These are phyloP conservation scores for Mariannaea elegans DNA, from an alignment of 2,329 filamentous ascomycete species.

Conservation along the genomic window DNA sequence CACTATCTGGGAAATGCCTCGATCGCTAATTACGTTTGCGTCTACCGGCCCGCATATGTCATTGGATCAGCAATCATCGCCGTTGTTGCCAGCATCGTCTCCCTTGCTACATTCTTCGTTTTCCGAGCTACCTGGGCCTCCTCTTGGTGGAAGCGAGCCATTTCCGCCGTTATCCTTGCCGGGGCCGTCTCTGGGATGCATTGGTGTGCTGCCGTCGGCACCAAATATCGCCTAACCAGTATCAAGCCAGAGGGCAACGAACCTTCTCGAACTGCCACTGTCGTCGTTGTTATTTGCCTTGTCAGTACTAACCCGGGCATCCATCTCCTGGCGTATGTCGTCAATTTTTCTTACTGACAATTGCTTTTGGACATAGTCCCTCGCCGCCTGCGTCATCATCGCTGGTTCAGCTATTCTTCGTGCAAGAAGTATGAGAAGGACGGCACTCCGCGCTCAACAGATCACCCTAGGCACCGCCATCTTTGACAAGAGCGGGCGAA, in stretches of 20 bases:
- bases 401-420: slow-evolving; percentile 63
- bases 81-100: slow-evolving; percentile 73
- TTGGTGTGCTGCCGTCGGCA: slow-evolving; percentile 80
- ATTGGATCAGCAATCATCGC: slow-evolving; percentile 77
- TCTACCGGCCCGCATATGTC: slow-evolving; percentile 68
- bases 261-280: slow-evolving; percentile 69
- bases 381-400: slow-evolving; percentile 69
- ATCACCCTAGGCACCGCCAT: slow-evolving; percentile 68
- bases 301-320: slow-evolving; percentile 53
- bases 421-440: slow-evolving; percentile 60
- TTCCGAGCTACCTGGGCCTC: slow-evolving; percentile 80
- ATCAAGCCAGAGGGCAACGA: slow-evolving; percentile 46
- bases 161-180: slow-evolving; percentile 74
- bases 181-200: slow-evolving; percentile 87
- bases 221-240: slow-evolving; percentile 67
- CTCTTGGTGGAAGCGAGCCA: slow-evolving; percentile 76
- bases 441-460: slow-evolving; percentile 68
- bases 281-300: slow-evolving; percentile 77
- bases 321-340: too few species aligned
- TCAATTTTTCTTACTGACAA: slow-evolving; percentile 3
- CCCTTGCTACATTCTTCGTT: slow-evolving; percentile 80
- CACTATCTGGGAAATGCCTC: slow-evolving; percentile 89
- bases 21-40: slow-evolving; percentile 77
- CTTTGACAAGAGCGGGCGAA: slow-evolving; percentile 71
- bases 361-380: slow-evolving; percentile 56